Conservation (phyloP, 148 eudicot genomes). For the Spergularia bocconei region DNA sequence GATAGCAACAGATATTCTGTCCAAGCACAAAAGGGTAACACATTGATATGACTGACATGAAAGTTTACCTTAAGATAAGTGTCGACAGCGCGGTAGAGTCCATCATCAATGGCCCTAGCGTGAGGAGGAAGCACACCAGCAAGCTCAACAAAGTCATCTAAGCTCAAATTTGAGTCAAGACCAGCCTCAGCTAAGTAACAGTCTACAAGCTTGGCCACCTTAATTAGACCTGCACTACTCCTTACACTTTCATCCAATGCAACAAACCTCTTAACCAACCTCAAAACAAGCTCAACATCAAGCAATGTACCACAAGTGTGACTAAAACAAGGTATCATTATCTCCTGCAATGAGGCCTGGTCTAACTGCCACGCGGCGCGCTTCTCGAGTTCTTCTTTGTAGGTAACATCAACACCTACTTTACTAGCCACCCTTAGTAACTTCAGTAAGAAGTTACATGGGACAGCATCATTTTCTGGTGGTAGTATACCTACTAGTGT, state of each 20-base stretch:
- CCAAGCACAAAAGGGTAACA: neutral
- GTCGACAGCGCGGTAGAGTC: constrained; percentile 79
- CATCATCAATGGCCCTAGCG: constrained; percentile 66
- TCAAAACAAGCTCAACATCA: constrained; percentile 58
- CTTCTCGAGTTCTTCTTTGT: constrained; percentile 51
- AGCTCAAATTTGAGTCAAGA: constrained; percentile 48
- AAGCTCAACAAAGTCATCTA: constrained; percentile 57
- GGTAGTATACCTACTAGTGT: constrained; percentile 70
- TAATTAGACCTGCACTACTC: constrained; percentile 48
- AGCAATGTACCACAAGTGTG: constrained; percentile 64
- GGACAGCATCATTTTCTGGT: constrained; percentile 52
- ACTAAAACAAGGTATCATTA: constrained; percentile 77
- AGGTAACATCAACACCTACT: constrained; percentile 45
- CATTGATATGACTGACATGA: neutral
- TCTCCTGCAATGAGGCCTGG: constrained; percentile 61
- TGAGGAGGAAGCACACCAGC: constrained; percentile 70
- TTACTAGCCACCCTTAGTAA: constrained; percentile 51
- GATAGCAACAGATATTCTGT: neutral
- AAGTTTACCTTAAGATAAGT: constrained; percentile 68
- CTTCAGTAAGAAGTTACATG: constrained; percentile 75
- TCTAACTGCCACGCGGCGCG: constrained; percentile 64
- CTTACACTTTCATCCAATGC: constrained; percentile 45
- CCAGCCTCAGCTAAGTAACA: constrained; percentile 74
- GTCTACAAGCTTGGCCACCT: constrained; percentile 76
- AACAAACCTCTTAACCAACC: constrained; percentile 57